Conservation (phyloP, 1,139 yeast genomes). For the Diutina rugosa region DNA sequence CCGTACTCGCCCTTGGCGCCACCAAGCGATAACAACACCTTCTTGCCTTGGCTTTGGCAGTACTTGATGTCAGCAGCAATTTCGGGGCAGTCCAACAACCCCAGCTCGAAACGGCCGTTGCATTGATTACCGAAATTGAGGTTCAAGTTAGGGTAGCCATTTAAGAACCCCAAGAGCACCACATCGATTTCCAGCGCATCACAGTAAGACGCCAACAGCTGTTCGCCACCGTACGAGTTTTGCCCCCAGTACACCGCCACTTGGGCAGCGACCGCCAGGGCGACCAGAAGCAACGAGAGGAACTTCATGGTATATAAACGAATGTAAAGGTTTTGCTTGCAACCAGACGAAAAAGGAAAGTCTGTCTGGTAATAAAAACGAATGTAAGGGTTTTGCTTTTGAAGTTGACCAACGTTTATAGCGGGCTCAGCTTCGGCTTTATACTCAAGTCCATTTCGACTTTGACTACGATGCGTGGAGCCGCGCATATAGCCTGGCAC, state of each 20-base stretch:
- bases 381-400: not conserved
- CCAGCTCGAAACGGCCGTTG: constrained; percentile 34
- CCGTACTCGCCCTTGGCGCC: constrained; percentile 81
- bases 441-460: no score
- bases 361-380: not conserved
- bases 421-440: constrained; percentile 8
- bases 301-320: not conserved
- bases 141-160: constrained; percentile 39
- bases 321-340: constrained; percentile 1
- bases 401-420: not conserved
- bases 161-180: constrained; percentile 57
- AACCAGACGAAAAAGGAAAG: not conserved
- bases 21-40: constrained; percentile 71
- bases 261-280: not conserved
- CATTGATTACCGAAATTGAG: constrained; percentile 68
- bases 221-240: constrained; percentile 65
- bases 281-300: not conserved
- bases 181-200: constrained; percentile 57
- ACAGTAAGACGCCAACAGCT: constrained; percentile 56
- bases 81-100: constrained; percentile 44
- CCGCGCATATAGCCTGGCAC: not conserved
- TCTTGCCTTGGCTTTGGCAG: constrained; percentile 73
- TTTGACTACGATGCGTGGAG: no score
- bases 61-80: constrained; percentile 63
- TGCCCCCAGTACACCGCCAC: constrained; percentile 93